These are phyloP conservation scores for Diaporthe ampelina DNA, from an alignment of 2,329 filamentous ascomycete species.

Conservation along the genomic window DNA sequence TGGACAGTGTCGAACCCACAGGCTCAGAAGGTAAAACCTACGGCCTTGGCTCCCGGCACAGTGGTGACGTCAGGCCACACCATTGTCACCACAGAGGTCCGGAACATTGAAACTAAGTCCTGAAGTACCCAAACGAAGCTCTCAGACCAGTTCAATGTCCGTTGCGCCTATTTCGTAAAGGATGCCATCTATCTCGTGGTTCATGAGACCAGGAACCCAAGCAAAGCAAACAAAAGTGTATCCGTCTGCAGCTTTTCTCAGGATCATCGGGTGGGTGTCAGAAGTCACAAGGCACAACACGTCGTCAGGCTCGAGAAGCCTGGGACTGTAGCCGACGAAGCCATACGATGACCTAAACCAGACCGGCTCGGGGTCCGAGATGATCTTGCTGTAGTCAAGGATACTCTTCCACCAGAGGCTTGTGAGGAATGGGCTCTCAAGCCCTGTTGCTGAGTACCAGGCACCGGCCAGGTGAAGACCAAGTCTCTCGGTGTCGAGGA, in stretches of 20 bases:
- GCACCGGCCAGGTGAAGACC: neutral
- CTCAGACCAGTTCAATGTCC: constrained; percentile 1
- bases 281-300: constrained; percentile 13
- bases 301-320: constrained; percentile 15
- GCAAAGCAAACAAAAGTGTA: constrained; percentile 21
- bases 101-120: no score
- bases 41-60: neutral
- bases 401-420: constrained; percentile 27
- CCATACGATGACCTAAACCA: constrained; percentile 16
- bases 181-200: constrained; percentile 2
- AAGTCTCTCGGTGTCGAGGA: constrained; percentile 2
- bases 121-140: neutral
- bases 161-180: constrained; percentile 1
- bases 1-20: neutral
- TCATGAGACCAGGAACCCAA: constrained; percentile 11
- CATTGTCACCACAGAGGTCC: no score
- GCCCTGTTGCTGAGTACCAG: constrained; percentile 22
- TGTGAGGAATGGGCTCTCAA: constrained; percentile 9
- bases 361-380: constrained; percentile 10
- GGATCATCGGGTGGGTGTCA: constrained; percentile 26
- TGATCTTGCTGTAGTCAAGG: constrained; percentile 21
- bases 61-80: constrained; percentile 31
- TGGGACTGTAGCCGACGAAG: constrained; percentile 18
- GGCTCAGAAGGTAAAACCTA: neutral
- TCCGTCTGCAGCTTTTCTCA: neutral